A percentile compares a stretch with the other conserved stretches of the same genome.
Conservation (phyloP, 1,284 basidiomycete species). For the Malassezia yamatoensis region DNA sequence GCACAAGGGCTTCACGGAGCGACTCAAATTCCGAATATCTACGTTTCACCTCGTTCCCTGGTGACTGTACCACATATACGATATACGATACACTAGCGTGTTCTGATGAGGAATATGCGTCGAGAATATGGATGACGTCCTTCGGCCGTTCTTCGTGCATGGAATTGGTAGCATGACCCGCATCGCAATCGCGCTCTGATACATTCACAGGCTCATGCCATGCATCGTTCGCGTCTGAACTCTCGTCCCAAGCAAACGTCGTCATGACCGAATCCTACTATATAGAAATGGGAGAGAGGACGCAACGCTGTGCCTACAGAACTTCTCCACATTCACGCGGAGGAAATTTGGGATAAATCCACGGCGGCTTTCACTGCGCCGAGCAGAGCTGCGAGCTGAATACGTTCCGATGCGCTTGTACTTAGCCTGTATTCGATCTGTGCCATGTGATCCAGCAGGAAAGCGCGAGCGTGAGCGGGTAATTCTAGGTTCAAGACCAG, state of each 20-base stretch:
- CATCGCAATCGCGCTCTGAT: no score
- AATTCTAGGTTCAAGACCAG: conserved; percentile 77
- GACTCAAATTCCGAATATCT: conserved; percentile 97
- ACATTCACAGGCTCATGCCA: neutral
- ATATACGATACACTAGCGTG: conserved; percentile 2
- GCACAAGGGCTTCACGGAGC: conserved; percentile 68
- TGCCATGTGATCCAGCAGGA: conserved; percentile 74
- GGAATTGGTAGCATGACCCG: no score
- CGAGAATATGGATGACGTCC: conserved; percentile 4
- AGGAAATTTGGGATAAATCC: conserved; percentile 51
- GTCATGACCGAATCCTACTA: neutral
- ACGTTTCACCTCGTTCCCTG: conserved; percentile 61
- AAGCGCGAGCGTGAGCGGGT: conserved; percentile 72
- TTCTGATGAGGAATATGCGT: conserved; percentile 7
- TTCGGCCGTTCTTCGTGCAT: no score
- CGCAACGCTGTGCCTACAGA: no score
- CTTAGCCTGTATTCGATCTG: conserved; percentile 81
- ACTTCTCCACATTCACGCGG: no score
- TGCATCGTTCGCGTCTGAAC: neutral
- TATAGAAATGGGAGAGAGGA: neutral
- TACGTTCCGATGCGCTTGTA: conserved; percentile 83
- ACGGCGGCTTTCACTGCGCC: conserved; percentile 89
- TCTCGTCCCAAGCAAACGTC: neutral
- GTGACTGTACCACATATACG: conserved; percentile 9
- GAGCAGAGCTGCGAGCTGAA: conserved; percentile 81